phyloP scores from a whole-genome alignment of 768 basidiomycete species.

The Kwoniella europaea region DNA sequence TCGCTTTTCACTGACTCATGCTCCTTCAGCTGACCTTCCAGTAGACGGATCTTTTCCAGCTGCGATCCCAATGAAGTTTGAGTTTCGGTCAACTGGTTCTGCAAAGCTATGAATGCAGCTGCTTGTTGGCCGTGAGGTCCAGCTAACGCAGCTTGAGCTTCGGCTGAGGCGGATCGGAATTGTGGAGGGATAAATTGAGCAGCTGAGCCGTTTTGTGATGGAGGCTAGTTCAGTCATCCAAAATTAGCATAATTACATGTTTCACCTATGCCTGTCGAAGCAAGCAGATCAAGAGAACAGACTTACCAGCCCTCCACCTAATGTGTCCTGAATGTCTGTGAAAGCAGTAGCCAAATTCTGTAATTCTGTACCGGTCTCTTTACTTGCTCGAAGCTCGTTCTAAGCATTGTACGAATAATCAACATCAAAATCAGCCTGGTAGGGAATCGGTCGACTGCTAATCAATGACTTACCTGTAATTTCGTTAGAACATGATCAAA shows the following conservation, averaged over 20 bases:
- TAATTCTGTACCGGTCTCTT: slow-evolving; percentile 88
- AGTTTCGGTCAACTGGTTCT: slow-evolving; percentile 81
- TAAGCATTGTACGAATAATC: too few relatives aligned
- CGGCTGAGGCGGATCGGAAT: slow-evolving; percentile 44
- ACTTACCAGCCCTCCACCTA: slow-evolving; percentile 80
- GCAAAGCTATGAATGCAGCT: slow-evolving; percentile 68
- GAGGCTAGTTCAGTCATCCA: slow-evolving; percentile 38
- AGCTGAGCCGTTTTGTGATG: slow-evolving; percentile 55
- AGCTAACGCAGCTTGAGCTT: slow-evolving; percentile 45
- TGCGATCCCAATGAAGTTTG: slow-evolving; percentile 76
- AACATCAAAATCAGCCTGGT: too few relatives aligned
- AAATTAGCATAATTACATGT: not conserved
- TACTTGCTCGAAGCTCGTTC: slow-evolving; percentile 91
- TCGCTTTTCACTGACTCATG: slow-evolving; percentile 83
- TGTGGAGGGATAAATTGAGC: slow-evolving; percentile 53
- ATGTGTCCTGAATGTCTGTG: slow-evolving; percentile 87
- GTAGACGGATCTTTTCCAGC: slow-evolving; percentile 74
- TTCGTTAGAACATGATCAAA: slow-evolving; percentile 90
- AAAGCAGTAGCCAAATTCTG: slow-evolving; percentile 76
- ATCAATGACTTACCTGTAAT: slow-evolving; percentile 66
- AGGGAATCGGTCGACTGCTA: too few relatives aligned
- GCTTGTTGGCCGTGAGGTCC: slow-evolving; percentile 54
- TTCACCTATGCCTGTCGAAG: too few relatives aligned
- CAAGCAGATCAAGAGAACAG: not conserved
- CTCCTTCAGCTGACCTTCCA: slow-evolving; percentile 79